Percentiles rank a stretch among this genome's conserved stretches.
Evolutionary conservation across 1,284 basidiomycete genomes (phyloP).

Genomic region (Athelia sp.): DNA sequence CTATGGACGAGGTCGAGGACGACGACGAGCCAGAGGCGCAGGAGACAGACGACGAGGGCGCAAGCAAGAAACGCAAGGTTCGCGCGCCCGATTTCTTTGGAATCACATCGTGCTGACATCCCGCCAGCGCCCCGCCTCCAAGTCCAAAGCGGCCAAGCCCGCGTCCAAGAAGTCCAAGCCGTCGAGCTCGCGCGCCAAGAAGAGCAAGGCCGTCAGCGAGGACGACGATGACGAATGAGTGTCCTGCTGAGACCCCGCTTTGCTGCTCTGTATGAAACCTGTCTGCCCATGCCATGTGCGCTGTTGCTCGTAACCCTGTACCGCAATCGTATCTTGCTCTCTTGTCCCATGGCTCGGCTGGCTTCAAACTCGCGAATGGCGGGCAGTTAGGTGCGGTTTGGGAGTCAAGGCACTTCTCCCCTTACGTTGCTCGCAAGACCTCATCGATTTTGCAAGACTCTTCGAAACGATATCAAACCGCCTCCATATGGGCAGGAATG

Average conservation of each 20-base stretch:
- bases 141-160: constrained; percentile 9
- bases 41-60: constrained; percentile 18
- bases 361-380: too few relatives aligned
- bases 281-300: too few relatives aligned
- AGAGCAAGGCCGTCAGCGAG: constrained; percentile 10
- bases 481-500: constrained; percentile 58
- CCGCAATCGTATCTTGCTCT: too few relatives aligned
- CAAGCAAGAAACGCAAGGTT: constrained; percentile 34
- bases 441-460: constrained; percentile 75
- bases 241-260: too few relatives aligned
- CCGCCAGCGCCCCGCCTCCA: constrained; percentile 10
- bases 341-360: too few relatives aligned
- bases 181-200: constrained; percentile 12
- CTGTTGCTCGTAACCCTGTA: too few relatives aligned
- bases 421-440: constrained; percentile 57
- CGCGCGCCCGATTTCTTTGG: neutral
- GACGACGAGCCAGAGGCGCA: constrained; percentile 26
- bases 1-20: constrained; percentile 25
- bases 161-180: constrained; percentile 15
- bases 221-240: neutral
- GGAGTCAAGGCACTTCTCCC: constrained; percentile 64
- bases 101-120: neutral
- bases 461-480: constrained; percentile 66
- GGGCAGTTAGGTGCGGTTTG: constrained; percentile 62
- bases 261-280: too few relatives aligned